Evolutionary conservation across 805 yeast species (phyloP), one percentile per base, ranked within the genome.

Genomic region (Saccharomycopsis oosterbeekiorum): DNA sequence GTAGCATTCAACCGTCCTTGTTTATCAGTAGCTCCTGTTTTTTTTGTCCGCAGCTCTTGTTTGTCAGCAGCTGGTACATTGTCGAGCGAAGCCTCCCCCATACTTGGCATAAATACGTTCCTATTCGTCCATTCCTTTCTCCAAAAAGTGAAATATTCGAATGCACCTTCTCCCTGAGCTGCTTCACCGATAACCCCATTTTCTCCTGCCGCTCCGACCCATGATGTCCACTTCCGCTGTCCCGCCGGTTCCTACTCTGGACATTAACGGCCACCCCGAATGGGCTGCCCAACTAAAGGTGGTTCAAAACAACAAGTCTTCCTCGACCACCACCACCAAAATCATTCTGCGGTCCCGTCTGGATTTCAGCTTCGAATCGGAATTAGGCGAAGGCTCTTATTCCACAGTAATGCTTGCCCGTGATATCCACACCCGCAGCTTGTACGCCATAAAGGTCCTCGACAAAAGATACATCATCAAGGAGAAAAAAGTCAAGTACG

Each of bases 361-460:
- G 15, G 99, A 94, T 70, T 94, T 92, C 72, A 86, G 84, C 65
- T 90, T 94, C 70, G 96, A 96, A 10, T 84, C 89, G 17, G 84
- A 87, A 54, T 81, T 94, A 36, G 99, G 99, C 37, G 96, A 89
- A 70, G 99, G 99, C 1, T 90, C 97, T 6, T 94, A 93, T 70
- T 91, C 97, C 10, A 92, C 96, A 1, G 99, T 93, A 3, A 81
- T 84, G 66, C 81, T 89, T 47, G 99, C 97, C 0, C 80, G 89
- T 1, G 96, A 94, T 64, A 75, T 84, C 56, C 90, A 84, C 67
- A 86, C 88, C 55, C 79, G 80, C 62, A 83, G 86, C 62, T 86
- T 92, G 17, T 88, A 84, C 70, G 96, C 96, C 1, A 85, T 88
- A 11, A 88, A 88, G 70, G 81, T 88, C 2, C 73, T 88, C 60